Percentiles rank a stretch among this genome's conserved stretches.
These are phyloP conservation scores for Boechera stricta DNA, from an alignment of 345 rosid species.

Conservation along the genomic window DNA sequence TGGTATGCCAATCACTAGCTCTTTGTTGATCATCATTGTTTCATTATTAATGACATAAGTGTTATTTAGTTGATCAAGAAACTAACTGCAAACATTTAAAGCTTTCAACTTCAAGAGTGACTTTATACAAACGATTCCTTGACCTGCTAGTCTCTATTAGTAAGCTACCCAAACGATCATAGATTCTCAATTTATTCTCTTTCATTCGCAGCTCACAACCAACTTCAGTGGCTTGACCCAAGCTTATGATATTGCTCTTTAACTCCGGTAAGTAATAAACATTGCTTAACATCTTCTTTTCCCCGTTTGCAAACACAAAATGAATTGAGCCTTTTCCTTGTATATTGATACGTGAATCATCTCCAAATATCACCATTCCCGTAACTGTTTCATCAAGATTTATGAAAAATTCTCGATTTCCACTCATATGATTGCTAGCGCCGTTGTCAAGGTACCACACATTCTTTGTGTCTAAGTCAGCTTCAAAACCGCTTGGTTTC, in stretches of 20 bases:
- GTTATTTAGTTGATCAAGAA: background rate
- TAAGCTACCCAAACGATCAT: rapidly evolving
- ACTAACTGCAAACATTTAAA: rapidly evolving
- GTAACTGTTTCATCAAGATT: background rate
- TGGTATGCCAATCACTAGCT: background rate
- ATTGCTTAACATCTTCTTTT: rapidly evolving
- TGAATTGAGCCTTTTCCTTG: background rate
- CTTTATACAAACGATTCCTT: background rate
- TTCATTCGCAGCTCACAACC: background rate
- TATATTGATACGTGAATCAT: background rate
- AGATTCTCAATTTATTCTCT: rapidly evolving
- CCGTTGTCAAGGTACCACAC: background rate
- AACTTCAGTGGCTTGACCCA: background rate
- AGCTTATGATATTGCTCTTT: background rate
- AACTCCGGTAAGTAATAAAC: background rate
- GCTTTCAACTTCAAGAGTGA: rapidly evolving
- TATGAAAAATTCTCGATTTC: background rate
- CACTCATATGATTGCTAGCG: background rate
- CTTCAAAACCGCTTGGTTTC: background rate
- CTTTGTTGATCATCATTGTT: background rate
- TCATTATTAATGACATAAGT: too few species aligned
- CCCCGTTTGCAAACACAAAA: background rate
- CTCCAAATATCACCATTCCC: background rate
- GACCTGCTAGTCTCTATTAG: background rate
- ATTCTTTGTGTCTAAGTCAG: background rate